Evolutionary conservation across 2,329 filamentous ascomycete genomes (phyloP), one percentile per base, ranked within the genome.

Genomic region (Pseudopithomyces maydicus): DNA sequence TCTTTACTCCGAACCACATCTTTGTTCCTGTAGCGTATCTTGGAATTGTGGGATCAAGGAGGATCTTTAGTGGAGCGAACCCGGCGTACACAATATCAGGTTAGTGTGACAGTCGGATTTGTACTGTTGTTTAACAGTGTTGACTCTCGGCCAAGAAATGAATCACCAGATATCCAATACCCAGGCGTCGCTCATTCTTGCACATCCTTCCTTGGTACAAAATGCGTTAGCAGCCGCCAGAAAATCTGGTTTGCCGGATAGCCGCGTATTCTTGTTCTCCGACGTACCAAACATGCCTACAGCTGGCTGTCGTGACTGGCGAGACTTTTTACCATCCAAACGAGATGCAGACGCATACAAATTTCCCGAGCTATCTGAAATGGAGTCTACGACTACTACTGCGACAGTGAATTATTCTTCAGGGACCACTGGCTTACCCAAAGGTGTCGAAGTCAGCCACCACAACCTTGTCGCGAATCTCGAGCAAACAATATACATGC

Each of bases 21-120:
- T 83, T 80, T 59, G 79, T 84, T 2, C 82, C 82, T 0, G 78
- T 79, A 1, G 79, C 80, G 11, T 84, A 82, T 62, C 70, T 84
- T 19, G 82, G 80, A 3, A 79, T 82, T 41, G 79, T 83, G 1
- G 82, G 82, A 0, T 79, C 79, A 2, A 80, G 80, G 32, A 79
- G 78, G 53, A 74, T 82, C 36, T 85, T 85, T 66, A 84, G 79
- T 50, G 83, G 82, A 19, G 81, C 79, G 4, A 85, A 85, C 63
- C 82, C 83, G 14, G 74, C 75, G 10, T 85, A 83, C 61, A 84
- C 81, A 1, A 71, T 79, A 14, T 73, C 75, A 55, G 81, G 81
- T 81, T 64, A 59, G 75, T 61, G 12, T 5, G 23, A 17, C 19
- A 17, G 15, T 32, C 2, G 22, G 11, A 20, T 10, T 3, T 39